phyloP scores from a whole-genome alignment of 2,329 filamentous ascomycete genomes.

The Tolypocladium inflatum region DNA sequence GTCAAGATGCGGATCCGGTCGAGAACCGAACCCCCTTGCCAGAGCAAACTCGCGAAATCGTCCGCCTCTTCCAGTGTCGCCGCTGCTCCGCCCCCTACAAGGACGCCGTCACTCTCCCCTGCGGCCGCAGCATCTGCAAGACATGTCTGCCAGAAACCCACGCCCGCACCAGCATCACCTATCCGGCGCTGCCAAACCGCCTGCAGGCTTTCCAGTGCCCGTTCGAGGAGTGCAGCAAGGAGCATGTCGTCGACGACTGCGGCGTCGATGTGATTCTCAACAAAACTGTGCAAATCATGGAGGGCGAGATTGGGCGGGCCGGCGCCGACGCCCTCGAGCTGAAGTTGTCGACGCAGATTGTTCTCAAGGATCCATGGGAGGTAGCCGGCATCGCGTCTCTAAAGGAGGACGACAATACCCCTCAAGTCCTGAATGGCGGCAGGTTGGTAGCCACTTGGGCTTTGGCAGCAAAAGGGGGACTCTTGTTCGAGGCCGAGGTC shows the following conservation, averaged over 20 bases:
- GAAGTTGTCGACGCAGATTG: constrained; percentile 27
- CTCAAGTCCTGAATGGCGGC: constrained; percentile 40
- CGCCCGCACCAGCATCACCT: constrained; percentile 62
- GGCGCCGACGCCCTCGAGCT: constrained; percentile 15
- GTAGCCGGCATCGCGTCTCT: constrained; percentile 31
- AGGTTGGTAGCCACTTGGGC: constrained; percentile 57
- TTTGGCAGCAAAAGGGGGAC: constrained; percentile 51
- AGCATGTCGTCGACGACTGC: constrained; percentile 72
- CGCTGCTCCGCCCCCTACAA: constrained; percentile 60
- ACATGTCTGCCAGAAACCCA: constrained; percentile 61
- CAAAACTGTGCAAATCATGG: constrained; percentile 57
- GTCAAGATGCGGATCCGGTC: neutral
- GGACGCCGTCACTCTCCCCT: constrained; percentile 68
- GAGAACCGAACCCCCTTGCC: neutral
- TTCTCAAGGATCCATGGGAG: constrained; percentile 26
- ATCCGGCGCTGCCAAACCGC: constrained; percentile 59
- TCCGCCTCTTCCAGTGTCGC: constrained; percentile 70
- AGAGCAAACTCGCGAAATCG: constrained; percentile 17
- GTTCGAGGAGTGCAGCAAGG: constrained; percentile 52
- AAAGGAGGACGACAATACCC: constrained; percentile 19
- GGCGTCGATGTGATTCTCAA: constrained; percentile 65
- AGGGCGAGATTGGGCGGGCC: constrained; percentile 38
- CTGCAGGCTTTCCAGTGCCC: constrained; percentile 67
- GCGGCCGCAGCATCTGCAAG: constrained; percentile 69
- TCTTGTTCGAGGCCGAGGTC: constrained; percentile 48